A percentile compares a stretch with the other conserved stretches of the same genome.
Evolutionary conservation across 1,284 basidiomycete species (phyloP).

Genomic region (Leccinum griseonigrum): DNA sequence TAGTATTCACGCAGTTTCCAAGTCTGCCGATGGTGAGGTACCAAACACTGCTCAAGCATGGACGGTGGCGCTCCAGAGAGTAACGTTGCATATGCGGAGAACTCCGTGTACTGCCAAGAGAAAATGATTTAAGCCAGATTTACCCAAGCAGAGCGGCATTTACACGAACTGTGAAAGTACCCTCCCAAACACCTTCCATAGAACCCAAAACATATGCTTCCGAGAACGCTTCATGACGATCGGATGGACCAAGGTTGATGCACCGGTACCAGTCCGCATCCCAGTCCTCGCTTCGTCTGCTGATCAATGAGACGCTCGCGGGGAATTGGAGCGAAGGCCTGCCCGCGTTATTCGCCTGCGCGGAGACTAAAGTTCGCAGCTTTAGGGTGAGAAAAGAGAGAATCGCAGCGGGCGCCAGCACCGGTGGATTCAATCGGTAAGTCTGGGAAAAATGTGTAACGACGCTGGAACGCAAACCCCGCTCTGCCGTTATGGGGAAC

Average conservation of each 20-base stretch:
- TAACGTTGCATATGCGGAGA: constrained; percentile 61
- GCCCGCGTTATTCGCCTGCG: constrained; percentile 34
- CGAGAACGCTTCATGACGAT: constrained; percentile 34
- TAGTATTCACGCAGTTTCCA: constrained; percentile 76
- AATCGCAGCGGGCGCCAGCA: constrained; percentile 66
- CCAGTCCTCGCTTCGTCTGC: constrained; percentile 44
- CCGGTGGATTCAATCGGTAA: constrained; percentile 47
- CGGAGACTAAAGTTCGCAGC: constrained; percentile 37
- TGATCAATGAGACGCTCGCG: constrained; percentile 23
- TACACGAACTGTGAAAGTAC: constrained; percentile 61
- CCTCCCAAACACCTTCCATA: constrained; percentile 75
- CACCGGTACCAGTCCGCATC: constrained; percentile 61
- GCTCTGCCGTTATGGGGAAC: constrained; percentile 12
- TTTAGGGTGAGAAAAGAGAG: constrained; percentile 61
- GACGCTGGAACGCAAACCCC: constrained; percentile 19
- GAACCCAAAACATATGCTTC: constrained; percentile 59
- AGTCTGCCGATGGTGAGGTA: constrained; percentile 71
- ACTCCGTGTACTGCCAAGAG: constrained; percentile 66
- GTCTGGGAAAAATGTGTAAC: constrained; percentile 44
- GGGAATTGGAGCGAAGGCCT: constrained; percentile 36
- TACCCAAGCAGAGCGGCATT: neutral
- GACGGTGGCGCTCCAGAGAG: constrained; percentile 60
- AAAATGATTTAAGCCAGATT: constrained; percentile 1
- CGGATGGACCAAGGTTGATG: constrained; percentile 37
- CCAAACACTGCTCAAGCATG: constrained; percentile 51